Evolutionary conservation across 257 asterid genomes (phyloP), one percentile per base, ranked within the genome.

Genomic region (Datura wrightii): DNA sequence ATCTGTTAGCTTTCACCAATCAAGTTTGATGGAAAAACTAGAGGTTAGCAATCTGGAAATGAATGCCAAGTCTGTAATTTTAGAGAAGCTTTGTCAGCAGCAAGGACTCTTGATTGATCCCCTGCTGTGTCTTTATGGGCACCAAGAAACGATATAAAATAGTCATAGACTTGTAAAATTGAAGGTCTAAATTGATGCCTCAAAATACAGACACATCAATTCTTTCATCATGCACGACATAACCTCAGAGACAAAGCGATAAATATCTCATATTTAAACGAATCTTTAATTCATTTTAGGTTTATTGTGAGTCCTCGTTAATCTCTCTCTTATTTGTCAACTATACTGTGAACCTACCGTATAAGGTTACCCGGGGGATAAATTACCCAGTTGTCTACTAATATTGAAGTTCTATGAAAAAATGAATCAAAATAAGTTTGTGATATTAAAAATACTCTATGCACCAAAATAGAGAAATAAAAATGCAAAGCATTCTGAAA

Each of bases 401-500:
- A 6, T 36, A 36, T 66, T 66, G 6, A 8, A 66, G 14, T 36
- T 66, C 11, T 48, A 66, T 37, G 74, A 1, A 10, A 36, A 66
- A 37, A 14, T 65, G 72, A 65, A 63, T 34, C 71, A 63, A 14
- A 63, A 1, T 42, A 65, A 24, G 42, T 66, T 36, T 24, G 31
- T 24, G 31, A 24, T 24, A 24, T 24, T 24, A 39, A 11, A 63
- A 10, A 62, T 62, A 31, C 70, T 10, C n/a, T 36, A 63, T 56
- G n/a, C 60, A 55, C 14, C 1, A 56, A 56, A 56, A 56, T 6
- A 56, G 6, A 53, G 58, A 10, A 11, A 63, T 13, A 6, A 67
- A 63, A 67, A 67, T 37, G 31, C 78, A 39, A 67, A 67, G 78
- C 74, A 66, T 66, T 48, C 11, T 3, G 19, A 48, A 74, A 48